phyloP scores from a whole-genome alignment of 2,329 filamentous ascomycete genomes.

The Myriosclerotinia curreyana region DNA sequence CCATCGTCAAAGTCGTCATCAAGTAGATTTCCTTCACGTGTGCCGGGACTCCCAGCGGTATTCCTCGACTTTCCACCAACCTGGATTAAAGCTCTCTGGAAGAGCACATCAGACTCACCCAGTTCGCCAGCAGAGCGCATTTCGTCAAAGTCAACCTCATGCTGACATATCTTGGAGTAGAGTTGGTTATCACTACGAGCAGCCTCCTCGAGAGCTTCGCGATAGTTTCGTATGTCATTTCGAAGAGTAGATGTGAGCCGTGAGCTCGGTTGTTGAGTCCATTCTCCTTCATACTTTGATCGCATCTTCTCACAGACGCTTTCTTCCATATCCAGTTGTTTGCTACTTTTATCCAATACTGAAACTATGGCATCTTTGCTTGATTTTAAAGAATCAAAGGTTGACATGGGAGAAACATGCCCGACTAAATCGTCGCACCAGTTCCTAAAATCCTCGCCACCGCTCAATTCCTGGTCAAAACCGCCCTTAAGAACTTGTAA shows the following conservation, averaged over 20 bases:
- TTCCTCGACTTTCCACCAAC: slow-evolving; percentile 59
- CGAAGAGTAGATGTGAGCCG: slow-evolving; percentile 83
- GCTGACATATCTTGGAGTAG: slow-evolving; percentile 77
- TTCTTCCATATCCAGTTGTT: slow-evolving; percentile 94
- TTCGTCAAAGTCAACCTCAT: slow-evolving; percentile 86
- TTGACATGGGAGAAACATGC: slow-evolving; percentile 72
- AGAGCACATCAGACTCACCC: slow-evolving; percentile 83
- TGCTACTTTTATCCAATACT: slow-evolving; percentile 74
- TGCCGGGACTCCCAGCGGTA: slow-evolving; percentile 57
- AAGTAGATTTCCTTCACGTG: slow-evolving; percentile 71
- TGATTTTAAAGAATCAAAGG: slow-evolving; percentile 74
- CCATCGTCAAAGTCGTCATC: slow-evolving; percentile 88
- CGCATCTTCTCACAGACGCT: slow-evolving; percentile 99
- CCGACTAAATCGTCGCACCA: slow-evolving; percentile 94
- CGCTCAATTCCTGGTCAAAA: slow-evolving; percentile 81
- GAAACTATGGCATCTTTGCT: slow-evolving; percentile 74
- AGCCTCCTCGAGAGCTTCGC: slow-evolving; percentile 85
- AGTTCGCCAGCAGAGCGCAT: slow-evolving; percentile 87
- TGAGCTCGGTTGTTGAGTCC: slow-evolving; percentile 95
- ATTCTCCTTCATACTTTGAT: slow-evolving; percentile 91
- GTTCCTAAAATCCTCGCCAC: slow-evolving; percentile 85
- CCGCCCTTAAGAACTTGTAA: slow-evolving; percentile 90
- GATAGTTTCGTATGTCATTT: slow-evolving; percentile 82
- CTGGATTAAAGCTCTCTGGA: slow-evolving; percentile 81
- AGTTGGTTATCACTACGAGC: slow-evolving; percentile 81